Base-by-base conservation (phyloP, 139 green algal genomes). In the Raphidocelis subcapitata region DNA sequence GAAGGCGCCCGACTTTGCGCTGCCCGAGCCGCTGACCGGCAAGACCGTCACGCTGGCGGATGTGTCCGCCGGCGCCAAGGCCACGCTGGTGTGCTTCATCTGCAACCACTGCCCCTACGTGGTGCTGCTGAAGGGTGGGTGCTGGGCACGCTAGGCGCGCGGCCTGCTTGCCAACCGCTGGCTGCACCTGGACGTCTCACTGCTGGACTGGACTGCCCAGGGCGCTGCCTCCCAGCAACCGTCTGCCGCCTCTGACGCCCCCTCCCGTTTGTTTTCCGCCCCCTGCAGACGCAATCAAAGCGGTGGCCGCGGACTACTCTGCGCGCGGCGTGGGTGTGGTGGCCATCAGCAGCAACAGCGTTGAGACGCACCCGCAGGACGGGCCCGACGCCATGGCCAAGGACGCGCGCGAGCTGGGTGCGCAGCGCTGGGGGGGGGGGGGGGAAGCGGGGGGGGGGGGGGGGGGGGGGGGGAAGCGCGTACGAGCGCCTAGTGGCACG, bases 291-390 rank as follows among this genome's bases (percentile, higher is more conserved):
- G 73, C 63, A 23, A 82, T 92, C 16, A 69, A 72, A 4, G 63
- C 78, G 32, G 63, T 95, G 18, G 81, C 82, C 0, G 73, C 76
- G 29, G 84, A 91, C 52, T 93, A 93, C 71, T 36, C 72, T 49
- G 28, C 59, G 0, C 84, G 86, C 46, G 92, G 87, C 0, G 63
- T 97, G 10, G 79, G 66, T 15, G 80, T 90, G 21, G 74, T 97
- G 51, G 92, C 84, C 65, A 94, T 97, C 77, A 88, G 74, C 28
- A 87, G 84, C 65, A 97, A 96, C 75, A 85, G 64, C n/a, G 31
- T 66, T 0, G 23, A 89, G 64, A 93, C 89, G 20, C 88, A 94
- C 74, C 89, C 88, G 1, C 85, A 92, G 83, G 84, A 93, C 52
- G 90, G 85, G 0, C 90, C 90, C 0, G 83, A 92, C 2, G 70